phyloP scores from a whole-genome alignment of 306 rosid species.

The Rosa lucieae region DNA sequence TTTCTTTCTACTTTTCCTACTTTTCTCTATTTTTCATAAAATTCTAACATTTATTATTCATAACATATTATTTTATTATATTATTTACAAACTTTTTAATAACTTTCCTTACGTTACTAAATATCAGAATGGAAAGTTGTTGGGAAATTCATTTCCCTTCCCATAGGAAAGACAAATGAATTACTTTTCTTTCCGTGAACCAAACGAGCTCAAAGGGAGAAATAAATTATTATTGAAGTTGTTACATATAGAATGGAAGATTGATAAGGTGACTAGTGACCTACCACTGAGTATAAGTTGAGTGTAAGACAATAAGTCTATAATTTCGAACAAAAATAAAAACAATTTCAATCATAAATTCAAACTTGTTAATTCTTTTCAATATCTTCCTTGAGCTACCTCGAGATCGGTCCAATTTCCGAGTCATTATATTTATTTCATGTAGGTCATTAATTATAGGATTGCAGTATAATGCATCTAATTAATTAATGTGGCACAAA shows the following conservation, averaged over 20 bases:
- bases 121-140: too few species aligned
- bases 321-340: neutral
- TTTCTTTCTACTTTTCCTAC: too few species aligned
- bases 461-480: neutral
- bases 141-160: too few species aligned
- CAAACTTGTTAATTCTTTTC: neutral
- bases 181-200: too few species aligned
- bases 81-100: too few species aligned
- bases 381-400: constrained; percentile 9
- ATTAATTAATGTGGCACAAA: neutral
- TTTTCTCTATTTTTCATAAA: too few species aligned
- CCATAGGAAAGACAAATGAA: too few species aligned
- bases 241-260: constrained; percentile 12
- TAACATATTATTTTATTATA: too few species aligned
- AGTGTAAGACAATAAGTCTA: neutral
- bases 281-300: neutral
- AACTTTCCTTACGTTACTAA: too few species aligned
- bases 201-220: neutral
- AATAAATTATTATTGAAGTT: neutral
- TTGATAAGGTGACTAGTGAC: constrained; percentile 24
- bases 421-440: neutral
- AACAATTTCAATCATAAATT: neutral
- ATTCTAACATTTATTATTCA: too few species aligned
- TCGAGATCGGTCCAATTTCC: constrained; percentile 15
- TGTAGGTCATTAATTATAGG: neutral